A percentile compares a stretch with the other conserved stretches of the same genome.
These are phyloP conservation scores for Alternaria sp. DNA, from an alignment of 2,329 filamentous ascomycete species.

Conservation along the genomic window DNA sequence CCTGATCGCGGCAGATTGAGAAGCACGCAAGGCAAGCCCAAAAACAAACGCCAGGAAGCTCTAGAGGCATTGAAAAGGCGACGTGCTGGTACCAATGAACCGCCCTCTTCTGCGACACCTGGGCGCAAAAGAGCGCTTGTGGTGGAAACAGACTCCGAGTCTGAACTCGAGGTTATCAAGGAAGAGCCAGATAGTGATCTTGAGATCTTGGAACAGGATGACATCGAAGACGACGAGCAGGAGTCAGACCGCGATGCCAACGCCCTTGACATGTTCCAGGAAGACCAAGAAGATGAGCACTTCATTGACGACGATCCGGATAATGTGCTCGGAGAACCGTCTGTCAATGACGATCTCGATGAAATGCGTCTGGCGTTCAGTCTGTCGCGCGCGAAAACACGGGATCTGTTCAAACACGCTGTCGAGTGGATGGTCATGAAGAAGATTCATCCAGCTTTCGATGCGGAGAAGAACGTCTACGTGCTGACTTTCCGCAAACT, in stretches of 20 bases:
- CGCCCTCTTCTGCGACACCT: constrained; percentile 32
- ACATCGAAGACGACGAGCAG: constrained; percentile 31
- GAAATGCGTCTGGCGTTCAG: constrained; percentile 74
- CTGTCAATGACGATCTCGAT: constrained; percentile 51
- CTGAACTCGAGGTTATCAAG: constrained; percentile 42
- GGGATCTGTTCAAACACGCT: constrained; percentile 74
- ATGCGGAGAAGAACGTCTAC: constrained; percentile 69
- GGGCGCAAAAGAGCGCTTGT: constrained; percentile 29
- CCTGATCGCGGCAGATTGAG: constrained; percentile 32
- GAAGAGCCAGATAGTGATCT: constrained; percentile 35
- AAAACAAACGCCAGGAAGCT: constrained; percentile 49
- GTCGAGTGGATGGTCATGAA: constrained; percentile 85
- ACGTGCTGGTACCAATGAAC: constrained; percentile 42
- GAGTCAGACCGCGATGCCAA: constrained; percentile 32
- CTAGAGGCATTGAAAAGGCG: constrained; percentile 53
- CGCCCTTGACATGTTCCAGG: constrained; percentile 54
- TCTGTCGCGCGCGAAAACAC: constrained; percentile 69
- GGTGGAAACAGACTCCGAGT: constrained; percentile 32
- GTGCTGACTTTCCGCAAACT: constrained; percentile 72
- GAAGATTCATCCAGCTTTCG: constrained; percentile 74
- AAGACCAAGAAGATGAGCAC: constrained; percentile 65
- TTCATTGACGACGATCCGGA: constrained; percentile 70
- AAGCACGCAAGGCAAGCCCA: constrained; percentile 32
- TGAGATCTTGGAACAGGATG: constrained; percentile 25
- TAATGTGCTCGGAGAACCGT: constrained; percentile 56